Evolutionary conservation across 352 stramenopile genomes (phyloP), one percentile per base, ranked within the genome.

Genomic region (Thalassiosira mediterranea): DNA sequence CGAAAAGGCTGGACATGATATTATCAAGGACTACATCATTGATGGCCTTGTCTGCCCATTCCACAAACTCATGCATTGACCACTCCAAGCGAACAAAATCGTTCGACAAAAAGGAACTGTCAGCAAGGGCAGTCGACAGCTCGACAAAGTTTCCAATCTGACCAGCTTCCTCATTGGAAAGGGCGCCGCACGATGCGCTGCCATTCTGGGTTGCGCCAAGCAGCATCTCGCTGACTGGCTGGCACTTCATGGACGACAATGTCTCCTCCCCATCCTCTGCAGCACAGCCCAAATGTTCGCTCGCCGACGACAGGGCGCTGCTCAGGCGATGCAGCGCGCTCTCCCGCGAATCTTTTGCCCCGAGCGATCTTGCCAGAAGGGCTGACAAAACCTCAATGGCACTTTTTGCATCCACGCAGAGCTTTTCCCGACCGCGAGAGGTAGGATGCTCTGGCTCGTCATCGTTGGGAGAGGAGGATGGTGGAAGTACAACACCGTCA

Each of bases 1-100:
- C 79, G 71, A 91, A 90, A 11, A 92, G 51, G 44, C 61, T 66
- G 25, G 80, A 47, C 72, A 91, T 83, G 26, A 91, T 71, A 25
- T 29, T 66, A 57, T 89, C 72, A 17, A 93, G 51, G 37, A 80
- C 58, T 17, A 25, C 60, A 63, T 92, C 80, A 53, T 90, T 61
- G 31, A 93, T 67, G 2, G 81, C 64, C 51, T 60, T 46, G 54
- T 86, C 60, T 3, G 80, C 56, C 80, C 79, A 90, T 46, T 42
- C 21, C n/a, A 67, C 42, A 75, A 91, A 93, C 3, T 90, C 83
- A 28, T 69, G 38, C 44, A 92, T 82, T 0, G 68, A 74, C 68
- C 75, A 87, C 15, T 42, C 3, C 25, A 62, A 17, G 67, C 49
- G 51, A 60, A 26, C 49, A 21, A 4, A 32, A 25, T 26, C 40